Percentiles rank a stretch among this genome's conserved stretches.
phyloP scores from a whole-genome alignment of 495 filamentous ascomycete genomes.

The Parathielavia hyrcaniae region DNA sequence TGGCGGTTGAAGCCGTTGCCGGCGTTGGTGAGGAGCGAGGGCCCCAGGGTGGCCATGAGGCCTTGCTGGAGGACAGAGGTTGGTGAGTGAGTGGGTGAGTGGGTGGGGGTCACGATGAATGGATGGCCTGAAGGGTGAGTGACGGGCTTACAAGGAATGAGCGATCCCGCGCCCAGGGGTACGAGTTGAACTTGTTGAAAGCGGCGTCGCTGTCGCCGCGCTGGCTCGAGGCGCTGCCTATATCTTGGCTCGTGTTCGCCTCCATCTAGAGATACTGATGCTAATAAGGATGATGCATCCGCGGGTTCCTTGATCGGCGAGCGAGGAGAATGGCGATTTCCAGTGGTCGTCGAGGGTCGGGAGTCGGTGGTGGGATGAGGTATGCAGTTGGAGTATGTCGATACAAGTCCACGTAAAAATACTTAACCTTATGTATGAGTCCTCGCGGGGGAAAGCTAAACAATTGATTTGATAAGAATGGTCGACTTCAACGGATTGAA shows the following conservation, averaged over 20 bases:
- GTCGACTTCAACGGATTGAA: too few relatives aligned
- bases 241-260: background rate
- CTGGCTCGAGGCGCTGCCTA: background rate
- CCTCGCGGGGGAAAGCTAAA: too few relatives aligned
- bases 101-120: background rate
- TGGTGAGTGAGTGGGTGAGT: slow-evolving; percentile 1
- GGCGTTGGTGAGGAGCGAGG: slow-evolving; percentile 14
- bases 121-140: background rate
- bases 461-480: too few relatives aligned
- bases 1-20: slow-evolving; percentile 22
- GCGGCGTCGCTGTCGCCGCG: slow-evolving; percentile 2
- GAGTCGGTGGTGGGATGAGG: background rate
- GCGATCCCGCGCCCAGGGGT: slow-evolving; percentile 17
- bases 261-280: slow-evolving; percentile 10
- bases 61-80: slow-evolving; percentile 25
- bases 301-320: background rate
- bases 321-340: background rate
- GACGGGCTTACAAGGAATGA: slow-evolving; percentile 30
- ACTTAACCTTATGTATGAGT: too few relatives aligned
- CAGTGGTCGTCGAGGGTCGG: too few relatives aligned
- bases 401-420: background rate
- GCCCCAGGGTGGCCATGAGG: slow-evolving; percentile 28
- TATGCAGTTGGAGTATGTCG: background rate
- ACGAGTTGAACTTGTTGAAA: slow-evolving; percentile 18
- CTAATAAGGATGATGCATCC: background rate